Conservation (phyloP, 768 basidiomycete genomes). For the Lactarius akahatsu region DNA sequence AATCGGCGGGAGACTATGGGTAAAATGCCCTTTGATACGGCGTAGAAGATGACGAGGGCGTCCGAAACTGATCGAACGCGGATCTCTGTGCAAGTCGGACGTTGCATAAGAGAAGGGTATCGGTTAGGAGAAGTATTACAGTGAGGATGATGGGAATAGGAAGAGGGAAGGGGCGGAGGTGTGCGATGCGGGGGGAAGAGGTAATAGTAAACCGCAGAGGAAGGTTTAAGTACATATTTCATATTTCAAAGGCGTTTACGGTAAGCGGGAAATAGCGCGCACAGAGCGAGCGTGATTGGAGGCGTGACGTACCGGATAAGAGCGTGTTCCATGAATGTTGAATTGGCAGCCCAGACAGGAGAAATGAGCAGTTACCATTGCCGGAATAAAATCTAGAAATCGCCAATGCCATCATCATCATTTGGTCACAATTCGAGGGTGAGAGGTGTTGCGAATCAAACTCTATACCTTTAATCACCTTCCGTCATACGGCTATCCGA, state of each 20-base stretch:
- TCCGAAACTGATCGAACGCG: slow-evolving; percentile 65
- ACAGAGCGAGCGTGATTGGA: slow-evolving; percentile 22
- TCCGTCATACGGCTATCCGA: slow-evolving; percentile 24
- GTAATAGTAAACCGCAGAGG: slow-evolving; percentile 7
- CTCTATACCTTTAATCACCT: slow-evolving; percentile 32
- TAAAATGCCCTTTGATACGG: slow-evolving; percentile 54
- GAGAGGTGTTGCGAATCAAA: slow-evolving; percentile 27
- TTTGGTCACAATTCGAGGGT: slow-evolving; percentile 18
- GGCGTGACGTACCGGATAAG: slow-evolving; percentile 26
- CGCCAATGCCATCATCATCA: slow-evolving; percentile 2
- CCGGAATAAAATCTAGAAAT: slow-evolving; percentile 19
- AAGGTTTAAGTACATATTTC: slow-evolving; percentile 28
- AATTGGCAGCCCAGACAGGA: slow-evolving; percentile 26
- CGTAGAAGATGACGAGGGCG: slow-evolving; percentile 75
- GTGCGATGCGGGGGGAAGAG: slow-evolving; percentile 15
- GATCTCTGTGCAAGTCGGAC: slow-evolving; percentile 63
- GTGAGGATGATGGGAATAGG: slow-evolving; percentile 8
- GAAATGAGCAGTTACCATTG: slow-evolving; percentile 25
- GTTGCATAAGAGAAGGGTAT: slow-evolving; percentile 47
- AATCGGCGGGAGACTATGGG: slow-evolving; percentile 71
- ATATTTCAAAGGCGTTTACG: slow-evolving; percentile 24
- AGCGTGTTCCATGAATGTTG: slow-evolving; percentile 26
- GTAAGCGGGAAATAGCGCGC: slow-evolving; percentile 26
- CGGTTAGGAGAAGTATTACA: background rate
- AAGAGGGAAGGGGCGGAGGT: background rate